phyloP scores from a whole-genome alignment of 352 stramenopile genomes.

The Aphanomyces cochlioides region DNA sequence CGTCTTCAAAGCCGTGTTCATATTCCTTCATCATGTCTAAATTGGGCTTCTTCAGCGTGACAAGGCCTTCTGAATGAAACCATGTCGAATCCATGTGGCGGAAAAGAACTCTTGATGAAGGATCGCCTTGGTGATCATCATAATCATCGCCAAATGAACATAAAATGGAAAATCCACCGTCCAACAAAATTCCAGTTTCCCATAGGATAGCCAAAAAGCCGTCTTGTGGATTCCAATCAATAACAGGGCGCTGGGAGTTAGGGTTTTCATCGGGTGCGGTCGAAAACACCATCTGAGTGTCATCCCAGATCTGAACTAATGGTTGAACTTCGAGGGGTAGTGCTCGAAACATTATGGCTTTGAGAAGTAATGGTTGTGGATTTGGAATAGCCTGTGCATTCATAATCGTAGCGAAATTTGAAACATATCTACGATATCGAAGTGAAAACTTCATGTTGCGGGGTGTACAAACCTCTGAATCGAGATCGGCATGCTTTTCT shows the following conservation, averaged over 20 bases:
- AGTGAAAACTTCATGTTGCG: not conserved
- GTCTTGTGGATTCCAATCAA: conserved; percentile 79
- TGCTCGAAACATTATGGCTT: conserved; percentile 68
- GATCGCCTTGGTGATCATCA: conserved; percentile 53
- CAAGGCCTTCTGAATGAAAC: conserved; percentile 60
- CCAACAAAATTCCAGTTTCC: conserved; percentile 68
- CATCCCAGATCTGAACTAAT: conserved; percentile 81
- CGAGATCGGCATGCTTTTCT: conserved; percentile 66
- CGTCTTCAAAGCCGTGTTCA: conserved; percentile 75
- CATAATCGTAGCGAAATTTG: conserved; percentile 59
- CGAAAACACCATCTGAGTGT: conserved; percentile 67
- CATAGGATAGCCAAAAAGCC: conserved; percentile 76
- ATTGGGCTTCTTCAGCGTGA: conserved; percentile 68
- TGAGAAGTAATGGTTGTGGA: conserved; percentile 63
- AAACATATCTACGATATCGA: conserved; percentile 41
- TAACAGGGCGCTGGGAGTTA: conserved; percentile 40
- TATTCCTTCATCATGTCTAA: conserved; percentile 85
- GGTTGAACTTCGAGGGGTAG: conserved; percentile 69
- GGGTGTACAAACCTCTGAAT: conserved; percentile 43
- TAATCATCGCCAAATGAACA: conserved; percentile 81
- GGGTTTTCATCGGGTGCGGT: conserved; percentile 38
- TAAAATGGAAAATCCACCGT: conserved; percentile 78
- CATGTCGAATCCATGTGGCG: conserved; percentile 77
- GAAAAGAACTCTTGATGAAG: conserved; percentile 66
- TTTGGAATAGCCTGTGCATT: conserved; percentile 52